Evolutionary conservation across 2,329 filamentous ascomycete species (phyloP).

Genomic region (Xenoacremonium recifei): DNA sequence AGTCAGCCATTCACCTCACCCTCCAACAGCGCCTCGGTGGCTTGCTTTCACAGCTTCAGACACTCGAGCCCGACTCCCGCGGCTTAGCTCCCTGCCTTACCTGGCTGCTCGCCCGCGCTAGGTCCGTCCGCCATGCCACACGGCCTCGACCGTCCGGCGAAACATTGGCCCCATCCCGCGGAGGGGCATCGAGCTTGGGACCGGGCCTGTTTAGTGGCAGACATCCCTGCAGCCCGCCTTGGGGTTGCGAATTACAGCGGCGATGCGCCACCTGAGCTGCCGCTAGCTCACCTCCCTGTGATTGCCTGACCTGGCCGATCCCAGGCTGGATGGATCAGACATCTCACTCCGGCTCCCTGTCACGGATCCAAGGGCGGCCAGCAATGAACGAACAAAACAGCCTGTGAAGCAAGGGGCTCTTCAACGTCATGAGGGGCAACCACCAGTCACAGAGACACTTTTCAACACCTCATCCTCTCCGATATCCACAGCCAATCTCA

Average conservation of each 20-base stretch:
- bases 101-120: no score
- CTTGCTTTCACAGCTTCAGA: no score
- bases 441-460: no score
- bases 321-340: background rate
- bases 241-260: background rate
- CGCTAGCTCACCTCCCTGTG: background rate
- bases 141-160: slow-evolving; percentile 13
- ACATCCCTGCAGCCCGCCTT: background rate
- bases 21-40: no score
- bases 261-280: slow-evolving; percentile 1
- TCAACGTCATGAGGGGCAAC: slow-evolving; percentile 25
- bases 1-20: no score
- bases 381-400: background rate
- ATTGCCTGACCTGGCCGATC: background rate
- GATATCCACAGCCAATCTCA: no score
- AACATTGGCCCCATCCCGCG: slow-evolving; percentile 17
- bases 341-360: background rate
- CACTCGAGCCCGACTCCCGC: background rate
- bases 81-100: background rate
- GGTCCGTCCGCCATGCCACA: no score
- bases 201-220: slow-evolving; percentile 4
- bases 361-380: background rate
- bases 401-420: background rate
- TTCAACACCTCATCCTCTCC: no score
- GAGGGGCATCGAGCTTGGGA: slow-evolving; percentile 5